Conservation (phyloP, 2,329 filamentous ascomycete genomes). For the Nectriaceae sp. region DNA sequence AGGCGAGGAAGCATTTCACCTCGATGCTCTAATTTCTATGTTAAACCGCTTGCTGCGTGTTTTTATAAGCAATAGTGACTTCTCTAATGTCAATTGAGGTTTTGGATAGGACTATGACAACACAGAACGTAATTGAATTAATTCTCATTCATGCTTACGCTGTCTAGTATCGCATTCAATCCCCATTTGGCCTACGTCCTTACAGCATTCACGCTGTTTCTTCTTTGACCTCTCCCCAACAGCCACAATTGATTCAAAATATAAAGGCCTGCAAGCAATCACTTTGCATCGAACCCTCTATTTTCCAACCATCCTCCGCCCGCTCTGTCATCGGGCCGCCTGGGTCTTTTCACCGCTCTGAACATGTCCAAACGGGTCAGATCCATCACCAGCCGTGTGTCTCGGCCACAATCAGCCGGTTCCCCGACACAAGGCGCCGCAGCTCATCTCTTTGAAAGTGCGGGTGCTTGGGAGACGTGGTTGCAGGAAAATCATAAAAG, state of each 20-base stretch:
- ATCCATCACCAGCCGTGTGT: conserved; percentile 11
- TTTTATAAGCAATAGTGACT: too few relatives aligned
- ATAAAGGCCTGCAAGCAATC: conserved; percentile 1
- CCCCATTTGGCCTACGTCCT: too few relatives aligned
- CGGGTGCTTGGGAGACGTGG: conserved; percentile 18
- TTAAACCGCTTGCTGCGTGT: too few relatives aligned
- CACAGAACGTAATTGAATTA: too few relatives aligned
- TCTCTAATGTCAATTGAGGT: too few relatives aligned
- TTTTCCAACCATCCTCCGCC: background rate
- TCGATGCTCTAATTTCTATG: too few relatives aligned
- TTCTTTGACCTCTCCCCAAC: conserved; percentile 3
- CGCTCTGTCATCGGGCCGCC: background rate
- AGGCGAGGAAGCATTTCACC: too few relatives aligned
- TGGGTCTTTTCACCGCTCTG: background rate
- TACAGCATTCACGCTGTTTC: background rate
- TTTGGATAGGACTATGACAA: too few relatives aligned
- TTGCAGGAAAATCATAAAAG: conserved; percentile 15
- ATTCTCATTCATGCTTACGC: too few relatives aligned
- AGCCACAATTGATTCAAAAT: conserved; percentile 4
- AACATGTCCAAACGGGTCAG: conserved; percentile 23
- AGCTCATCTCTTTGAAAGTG: conserved; percentile 15
- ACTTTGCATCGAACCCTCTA: conserved; percentile 4
- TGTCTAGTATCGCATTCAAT: too few relatives aligned
- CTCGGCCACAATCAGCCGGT: background rate
- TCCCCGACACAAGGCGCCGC: background rate